These are phyloP conservation scores for Xylariaceae sp. DNA, from an alignment of 2,329 filamentous ascomycete species.

Conservation along the genomic window DNA sequence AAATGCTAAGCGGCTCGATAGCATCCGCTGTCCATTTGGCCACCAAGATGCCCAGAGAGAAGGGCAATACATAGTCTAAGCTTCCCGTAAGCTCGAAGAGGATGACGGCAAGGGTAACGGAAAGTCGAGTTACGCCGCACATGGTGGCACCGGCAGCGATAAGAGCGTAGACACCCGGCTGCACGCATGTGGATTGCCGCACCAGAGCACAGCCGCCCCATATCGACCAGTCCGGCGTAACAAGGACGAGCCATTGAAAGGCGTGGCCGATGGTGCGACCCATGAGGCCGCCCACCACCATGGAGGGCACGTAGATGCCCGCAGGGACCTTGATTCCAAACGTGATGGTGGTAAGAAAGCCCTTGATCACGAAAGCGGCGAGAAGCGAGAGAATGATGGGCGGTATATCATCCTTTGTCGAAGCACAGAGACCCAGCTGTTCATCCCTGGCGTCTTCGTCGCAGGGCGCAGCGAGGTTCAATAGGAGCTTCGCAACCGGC, in stretches of 20 bases:
- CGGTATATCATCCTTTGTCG: constrained; percentile 68
- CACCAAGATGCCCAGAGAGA: constrained; percentile 84
- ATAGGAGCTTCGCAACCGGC: constrained; percentile 82
- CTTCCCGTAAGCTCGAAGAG: constrained; percentile 94
- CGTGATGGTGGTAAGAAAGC: constrained; percentile 78
- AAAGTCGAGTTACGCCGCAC: constrained; percentile 92
- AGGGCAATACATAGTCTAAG: constrained; percentile 89
- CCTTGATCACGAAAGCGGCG: constrained; percentile 82
- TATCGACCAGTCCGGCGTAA: constrained; percentile 63
- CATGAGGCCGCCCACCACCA: constrained; percentile 93
- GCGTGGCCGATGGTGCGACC: constrained; percentile 82
- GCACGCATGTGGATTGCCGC: constrained; percentile 76
- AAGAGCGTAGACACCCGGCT: constrained; percentile 93
- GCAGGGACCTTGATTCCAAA: constrained; percentile 97
- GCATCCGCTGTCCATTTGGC: constrained; percentile 99
- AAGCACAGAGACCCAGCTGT: constrained; percentile 71
- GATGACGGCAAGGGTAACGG: constrained; percentile 90
- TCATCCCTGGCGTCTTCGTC: constrained; percentile 59
- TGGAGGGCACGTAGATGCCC: constrained; percentile 96
- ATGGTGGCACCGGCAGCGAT: constrained; percentile 94
- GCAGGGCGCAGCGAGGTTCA: constrained; percentile 87
- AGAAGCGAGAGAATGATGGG: constrained; percentile 66
- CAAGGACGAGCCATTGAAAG: constrained; percentile 74
- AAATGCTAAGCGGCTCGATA: constrained; percentile 89
- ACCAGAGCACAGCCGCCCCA: constrained; percentile 69